Evolutionary conservation across 371 early-diverging fungal species (phyloP).

Genomic region (Coemansia sp.): DNA sequence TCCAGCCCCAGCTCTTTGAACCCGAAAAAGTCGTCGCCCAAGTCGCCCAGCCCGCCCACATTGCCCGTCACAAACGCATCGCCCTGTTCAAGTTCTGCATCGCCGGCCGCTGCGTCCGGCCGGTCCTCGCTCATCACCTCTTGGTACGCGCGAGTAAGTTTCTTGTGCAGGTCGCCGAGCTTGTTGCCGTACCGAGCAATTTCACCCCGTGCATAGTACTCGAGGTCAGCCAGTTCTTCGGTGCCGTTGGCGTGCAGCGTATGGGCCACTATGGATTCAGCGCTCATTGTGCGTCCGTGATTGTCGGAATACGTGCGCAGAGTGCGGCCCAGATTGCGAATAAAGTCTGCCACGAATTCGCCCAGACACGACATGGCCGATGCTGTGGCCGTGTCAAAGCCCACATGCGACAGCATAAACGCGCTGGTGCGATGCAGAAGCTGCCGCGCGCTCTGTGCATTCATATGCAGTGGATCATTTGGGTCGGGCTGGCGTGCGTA

Average conservation of each 20-base stretch:
- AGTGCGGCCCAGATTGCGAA: conserved; percentile 80
- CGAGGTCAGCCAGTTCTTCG: conserved; percentile 62
- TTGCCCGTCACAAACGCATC: conserved; percentile 61
- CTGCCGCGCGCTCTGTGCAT: conserved; percentile 59
- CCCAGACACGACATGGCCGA: conserved; percentile 71
- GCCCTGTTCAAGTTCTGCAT: conserved; percentile 18
- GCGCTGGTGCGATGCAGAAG: conserved; percentile 64
- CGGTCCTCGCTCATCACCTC: conserved; percentile 51
- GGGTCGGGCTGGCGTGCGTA: conserved; percentile 28
- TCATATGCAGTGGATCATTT: conserved; percentile 61
- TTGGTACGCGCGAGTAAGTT: conserved; percentile 66
- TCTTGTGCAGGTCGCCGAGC: conserved; percentile 70
- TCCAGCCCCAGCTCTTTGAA: conserved; percentile 82
- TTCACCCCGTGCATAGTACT: conserved; percentile 74
- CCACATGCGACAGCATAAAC: conserved; percentile 77
- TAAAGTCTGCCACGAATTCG: conserved; percentile 73
- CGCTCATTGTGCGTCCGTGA: conserved; percentile 67
- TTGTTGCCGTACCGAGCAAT: conserved; percentile 67
- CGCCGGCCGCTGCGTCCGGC: conserved; percentile 5
- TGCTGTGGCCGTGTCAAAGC: conserved; percentile 77
- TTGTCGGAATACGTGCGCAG: conserved; percentile 76
- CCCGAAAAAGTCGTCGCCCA: conserved; percentile 87
- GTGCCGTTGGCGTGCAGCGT: conserved; percentile 82
- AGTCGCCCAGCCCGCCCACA: conserved; percentile 68
- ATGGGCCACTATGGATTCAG: conserved; percentile 83